Percentiles rank a stretch among this genome's conserved stretches.
phyloP scores from a whole-genome alignment of 2,329 filamentous ascomycete species.

The Fusarium lyarnte region DNA sequence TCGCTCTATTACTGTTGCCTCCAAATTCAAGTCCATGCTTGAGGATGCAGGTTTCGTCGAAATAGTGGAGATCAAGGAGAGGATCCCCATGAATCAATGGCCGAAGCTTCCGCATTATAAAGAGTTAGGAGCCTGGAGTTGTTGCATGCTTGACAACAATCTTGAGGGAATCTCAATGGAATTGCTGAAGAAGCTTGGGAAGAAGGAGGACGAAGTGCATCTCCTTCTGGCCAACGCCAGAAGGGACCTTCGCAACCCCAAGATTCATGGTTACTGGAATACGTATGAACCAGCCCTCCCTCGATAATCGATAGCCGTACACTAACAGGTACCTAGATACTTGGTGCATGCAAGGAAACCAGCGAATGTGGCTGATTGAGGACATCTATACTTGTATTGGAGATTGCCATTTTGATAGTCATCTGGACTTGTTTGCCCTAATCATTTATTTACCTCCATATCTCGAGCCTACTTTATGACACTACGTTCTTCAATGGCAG shows the following conservation, averaged over 20 bases:
- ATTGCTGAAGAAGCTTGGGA: neutral
- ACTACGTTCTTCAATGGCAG: too few relatives aligned
- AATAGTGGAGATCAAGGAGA: neutral
- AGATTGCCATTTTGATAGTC: too few relatives aligned
- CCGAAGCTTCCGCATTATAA: fast-evolving
- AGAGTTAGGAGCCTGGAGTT: neutral
- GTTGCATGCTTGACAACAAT: neutral
- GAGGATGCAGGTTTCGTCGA: neutral
- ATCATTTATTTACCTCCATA: too few relatives aligned
- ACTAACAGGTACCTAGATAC: neutral
- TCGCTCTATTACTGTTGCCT: neutral
- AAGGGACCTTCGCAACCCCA: fast-evolving
- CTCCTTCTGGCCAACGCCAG: fast-evolving
- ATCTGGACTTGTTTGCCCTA: too few relatives aligned
- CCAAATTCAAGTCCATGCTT: neutral
- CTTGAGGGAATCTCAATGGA: neutral
- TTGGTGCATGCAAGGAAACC: neutral
- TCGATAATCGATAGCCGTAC: neutral
- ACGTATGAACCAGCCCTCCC: neutral
- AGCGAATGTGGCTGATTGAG: neutral
- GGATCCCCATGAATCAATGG: neutral
- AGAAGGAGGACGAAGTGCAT: neutral
- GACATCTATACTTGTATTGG: neutral
- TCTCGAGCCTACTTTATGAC: too few relatives aligned
- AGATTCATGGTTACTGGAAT: neutral